Base-by-base conservation (phyloP, 78 protist species). In the Pigoraptor vietnamica region DNA sequence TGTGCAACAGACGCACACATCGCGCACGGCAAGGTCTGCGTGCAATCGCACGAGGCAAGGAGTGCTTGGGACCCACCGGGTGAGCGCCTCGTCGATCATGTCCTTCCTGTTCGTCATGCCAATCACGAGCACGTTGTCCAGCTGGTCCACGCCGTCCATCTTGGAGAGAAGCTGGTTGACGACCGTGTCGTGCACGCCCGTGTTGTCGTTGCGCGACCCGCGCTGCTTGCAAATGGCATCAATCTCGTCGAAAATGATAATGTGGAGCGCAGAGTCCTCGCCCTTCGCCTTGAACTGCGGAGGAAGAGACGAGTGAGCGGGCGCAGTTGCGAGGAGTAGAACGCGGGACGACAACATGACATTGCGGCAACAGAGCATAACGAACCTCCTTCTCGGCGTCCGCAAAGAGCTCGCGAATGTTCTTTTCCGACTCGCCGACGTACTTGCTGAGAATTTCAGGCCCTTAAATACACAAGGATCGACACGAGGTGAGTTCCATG, bases 51-150 rank as follows among this genome's bases (percentile, higher is more conserved):
- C n/a, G n/a, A n/a, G n/a, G n/a, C n/a, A n/a, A n/a, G n/a, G n/a
- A n/a, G n/a, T n/a, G n/a, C n/a, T n/a, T n/a, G n/a, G n/a, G n/a
- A 48, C 67, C 6, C 67, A 48, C 67, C 99, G 95, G 35, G 98
- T 95, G 33, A 99, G 95, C 38, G 99, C 99, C 56, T 97, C 99
- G 93, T 99, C 99, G 39, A 99, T 96, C 97, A 99, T 90, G 93
- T 99, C 99, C 89, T 91, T 93, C 25, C 99, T 82, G 93, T 99
- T 99, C 39, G 99, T 99, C 99, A 99, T 99, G 81, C 99, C 99
- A 81, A 99, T 98, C 81, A 99, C 56, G 24, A 99, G 96, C 88
- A 99, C 97, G 97, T 99, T 99, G 98, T 99, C 98, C 37, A 98
- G 97, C 24, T 81, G 84, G 37, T 98, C 97, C 9, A 99, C 99